These are phyloP conservation scores for Cucurbitaria berberidis DNA, from an alignment of 2,329 filamentous ascomycete species.

Conservation along the genomic window DNA sequence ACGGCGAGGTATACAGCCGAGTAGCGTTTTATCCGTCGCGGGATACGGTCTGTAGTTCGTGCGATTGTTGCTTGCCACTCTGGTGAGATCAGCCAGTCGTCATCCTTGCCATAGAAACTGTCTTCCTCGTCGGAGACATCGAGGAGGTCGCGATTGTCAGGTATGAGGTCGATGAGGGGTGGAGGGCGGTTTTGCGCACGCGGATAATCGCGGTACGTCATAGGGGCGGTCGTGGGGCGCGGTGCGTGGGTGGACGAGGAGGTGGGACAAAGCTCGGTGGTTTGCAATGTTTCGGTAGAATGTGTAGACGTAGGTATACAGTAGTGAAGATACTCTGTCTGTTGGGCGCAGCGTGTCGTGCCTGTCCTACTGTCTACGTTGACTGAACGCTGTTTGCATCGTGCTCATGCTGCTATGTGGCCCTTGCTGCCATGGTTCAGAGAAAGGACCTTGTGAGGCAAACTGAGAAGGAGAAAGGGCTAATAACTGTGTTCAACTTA, in stretches of 20 bases:
- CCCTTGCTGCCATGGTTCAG: not conserved
- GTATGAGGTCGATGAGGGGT: slow-evolving; percentile 42
- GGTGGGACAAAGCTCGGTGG: not conserved
- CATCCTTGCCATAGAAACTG: slow-evolving; percentile 44
- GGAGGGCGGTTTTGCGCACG: slow-evolving; percentile 20
- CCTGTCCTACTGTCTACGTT: not conserved
- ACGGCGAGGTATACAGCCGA: slow-evolving; percentile 41
- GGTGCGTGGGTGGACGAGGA: slow-evolving; percentile 4
- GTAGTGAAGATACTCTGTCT: not conserved
- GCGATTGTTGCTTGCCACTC: slow-evolving; percentile 39
- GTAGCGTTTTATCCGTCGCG: slow-evolving; percentile 45
- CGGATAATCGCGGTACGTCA: slow-evolving; percentile 35
- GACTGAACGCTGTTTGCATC: not conserved
- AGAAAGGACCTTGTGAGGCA: not conserved
- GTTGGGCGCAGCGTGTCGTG: not conserved
- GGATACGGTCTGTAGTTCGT: slow-evolving; percentile 36
- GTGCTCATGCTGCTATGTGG: not conserved
- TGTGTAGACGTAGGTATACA: not conserved
- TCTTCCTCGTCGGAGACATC: slow-evolving; percentile 51
- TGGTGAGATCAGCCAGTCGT: slow-evolving; percentile 42
- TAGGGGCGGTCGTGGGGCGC: slow-evolving; percentile 8
- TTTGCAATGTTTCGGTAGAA: not conserved
- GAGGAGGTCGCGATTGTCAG: slow-evolving; percentile 31
- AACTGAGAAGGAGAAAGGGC: not conserved
- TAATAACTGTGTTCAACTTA: not conserved